phyloP scores from a whole-genome alignment of 2,329 filamentous ascomycete species.

The Xylariaceae sp. region DNA sequence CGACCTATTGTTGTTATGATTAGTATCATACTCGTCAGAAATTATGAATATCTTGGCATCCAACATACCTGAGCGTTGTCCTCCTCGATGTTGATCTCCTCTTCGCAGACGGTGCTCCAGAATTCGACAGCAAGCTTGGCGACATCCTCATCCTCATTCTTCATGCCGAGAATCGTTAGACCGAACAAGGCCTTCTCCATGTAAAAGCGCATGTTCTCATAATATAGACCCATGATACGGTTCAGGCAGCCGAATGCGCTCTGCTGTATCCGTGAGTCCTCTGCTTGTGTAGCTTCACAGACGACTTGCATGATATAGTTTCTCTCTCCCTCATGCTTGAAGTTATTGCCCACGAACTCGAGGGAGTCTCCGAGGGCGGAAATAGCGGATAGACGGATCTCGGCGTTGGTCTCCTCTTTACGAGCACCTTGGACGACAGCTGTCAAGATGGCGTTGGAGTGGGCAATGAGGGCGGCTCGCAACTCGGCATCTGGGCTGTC shows the following conservation, averaged over 20 bases:
- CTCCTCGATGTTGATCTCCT: conserved; percentile 96
- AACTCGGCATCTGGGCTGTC: conserved; percentile 89
- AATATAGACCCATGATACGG: conserved; percentile 97
- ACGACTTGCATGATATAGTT: conserved; percentile 99
- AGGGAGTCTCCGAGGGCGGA: conserved; percentile 92
- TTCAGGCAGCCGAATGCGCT: conserved; percentile 96
- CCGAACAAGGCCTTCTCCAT: conserved; percentile 99
- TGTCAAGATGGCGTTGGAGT: conserved; percentile 97
- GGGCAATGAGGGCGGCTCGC: conserved; percentile 71
- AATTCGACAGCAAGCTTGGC: conserved; percentile 98
- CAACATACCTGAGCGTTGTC: conserved; percentile 76
- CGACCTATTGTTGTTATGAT: conserved; percentile 41
- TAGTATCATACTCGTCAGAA: conserved; percentile 9
- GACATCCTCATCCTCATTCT: conserved; percentile 94
- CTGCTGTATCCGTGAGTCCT: conserved; percentile 87
- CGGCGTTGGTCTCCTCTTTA: conserved; percentile 88
- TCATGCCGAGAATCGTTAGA: conserved; percentile 97
- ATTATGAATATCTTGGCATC: too few relatives aligned
- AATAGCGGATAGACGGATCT: conserved; percentile 90
- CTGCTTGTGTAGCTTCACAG: conserved; percentile 94
- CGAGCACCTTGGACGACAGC: conserved; percentile 96
- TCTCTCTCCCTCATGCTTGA: conserved; percentile 97
- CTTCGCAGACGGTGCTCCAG: conserved; percentile 99
- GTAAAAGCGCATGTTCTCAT: conserved; percentile 99
- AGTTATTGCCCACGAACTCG: conserved; percentile 97